These are phyloP conservation scores for Nakazawaea holstii DNA, from an alignment of 805 yeast species.

Conservation along the genomic window DNA sequence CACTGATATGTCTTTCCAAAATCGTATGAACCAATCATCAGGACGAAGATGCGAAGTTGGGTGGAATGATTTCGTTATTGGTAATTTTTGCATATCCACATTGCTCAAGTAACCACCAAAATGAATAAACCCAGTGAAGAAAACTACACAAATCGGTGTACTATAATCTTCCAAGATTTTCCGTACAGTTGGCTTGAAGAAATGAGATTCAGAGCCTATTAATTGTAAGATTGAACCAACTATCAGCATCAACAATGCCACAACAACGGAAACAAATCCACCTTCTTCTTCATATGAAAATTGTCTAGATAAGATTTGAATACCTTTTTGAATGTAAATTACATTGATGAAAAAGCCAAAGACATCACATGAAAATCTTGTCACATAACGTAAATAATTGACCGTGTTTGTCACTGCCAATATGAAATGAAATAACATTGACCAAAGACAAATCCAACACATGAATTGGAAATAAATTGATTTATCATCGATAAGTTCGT, in stretches of 20 bases:
- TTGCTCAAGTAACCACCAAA: constrained; percentile 73
- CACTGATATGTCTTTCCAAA: constrained; percentile 63
- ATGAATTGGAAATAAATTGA: constrained; percentile 78
- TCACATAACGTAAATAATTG: constrained; percentile 61
- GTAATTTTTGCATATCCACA: constrained; percentile 56
- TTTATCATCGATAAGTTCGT: constrained; percentile 55
- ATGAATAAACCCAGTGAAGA: constrained; percentile 90
- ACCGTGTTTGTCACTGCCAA: constrained; percentile 70
- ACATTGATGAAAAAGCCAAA: constrained; percentile 89
- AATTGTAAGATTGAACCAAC: constrained; percentile 62
- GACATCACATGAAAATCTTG: constrained; percentile 83
- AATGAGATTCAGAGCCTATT: constrained; percentile 57
- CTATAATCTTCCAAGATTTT: constrained; percentile 82
- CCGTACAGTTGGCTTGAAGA: constrained; percentile 55
- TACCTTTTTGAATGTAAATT: constrained; percentile 86
- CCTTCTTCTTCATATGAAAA: constrained; percentile 39
- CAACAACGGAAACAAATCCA: constrained; percentile 72
- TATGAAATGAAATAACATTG: constrained; percentile 71
- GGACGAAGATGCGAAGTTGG: constrained; percentile 57
- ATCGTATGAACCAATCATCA: constrained; percentile 73
- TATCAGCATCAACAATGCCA: constrained; percentile 69
- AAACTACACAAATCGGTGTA: constrained; percentile 75
- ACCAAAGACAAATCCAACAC: constrained; percentile 95
- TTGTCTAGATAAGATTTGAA: constrained; percentile 72
- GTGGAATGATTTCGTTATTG: constrained; percentile 63